phyloP scores from a whole-genome alignment of 2,329 filamentous ascomycete species.

The Colletotrichum tropicale region DNA sequence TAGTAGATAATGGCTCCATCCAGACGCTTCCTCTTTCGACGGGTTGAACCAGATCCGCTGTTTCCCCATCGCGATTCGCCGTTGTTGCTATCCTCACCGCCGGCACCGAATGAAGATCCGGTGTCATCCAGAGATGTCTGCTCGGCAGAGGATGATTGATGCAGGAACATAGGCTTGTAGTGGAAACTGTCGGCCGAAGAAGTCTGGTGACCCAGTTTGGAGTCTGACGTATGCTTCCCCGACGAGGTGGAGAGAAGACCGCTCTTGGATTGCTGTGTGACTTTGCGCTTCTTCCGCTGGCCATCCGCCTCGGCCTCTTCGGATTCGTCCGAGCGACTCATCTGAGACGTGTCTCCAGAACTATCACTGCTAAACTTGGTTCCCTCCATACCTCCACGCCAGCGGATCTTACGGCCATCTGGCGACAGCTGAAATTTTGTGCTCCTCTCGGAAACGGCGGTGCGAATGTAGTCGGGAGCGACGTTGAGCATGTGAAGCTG shows the following conservation, averaged over 20 bases:
- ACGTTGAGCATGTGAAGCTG: slow-evolving; percentile 87
- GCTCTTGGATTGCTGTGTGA: slow-evolving; percentile 26
- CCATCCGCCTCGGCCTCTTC: slow-evolving; percentile 46
- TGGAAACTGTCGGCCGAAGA: slow-evolving; percentile 57
- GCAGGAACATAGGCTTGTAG: slow-evolving; percentile 68
- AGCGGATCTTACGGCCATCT: slow-evolving; percentile 80
- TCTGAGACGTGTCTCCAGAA: slow-evolving; percentile 52
- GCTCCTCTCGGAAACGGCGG: slow-evolving; percentile 72
- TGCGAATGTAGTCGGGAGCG: slow-evolving; percentile 76
- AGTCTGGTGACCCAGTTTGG: slow-evolving; percentile 42
- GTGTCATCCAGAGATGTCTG: slow-evolving; percentile 54
- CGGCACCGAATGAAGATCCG: slow-evolving; percentile 49
- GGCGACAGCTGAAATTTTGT: slow-evolving; percentile 77
- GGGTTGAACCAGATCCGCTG: slow-evolving; percentile 52
- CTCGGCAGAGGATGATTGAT: slow-evolving; percentile 50
- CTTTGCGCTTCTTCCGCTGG: slow-evolving; percentile 52
- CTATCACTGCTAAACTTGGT: slow-evolving; percentile 72
- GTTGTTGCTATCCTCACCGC: slow-evolving; percentile 50
- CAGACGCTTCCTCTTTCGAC: slow-evolving; percentile 57
- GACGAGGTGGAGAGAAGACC: slow-evolving; percentile 34
- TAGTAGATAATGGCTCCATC: slow-evolving; percentile 86
- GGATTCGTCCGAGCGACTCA: slow-evolving; percentile 55
- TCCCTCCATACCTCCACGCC: slow-evolving; percentile 72
- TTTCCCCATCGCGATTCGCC: slow-evolving; percentile 51
- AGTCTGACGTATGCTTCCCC: slow-evolving; percentile 34